Evolutionary conservation across 495 filamentous ascomycete species (phyloP), one percentile per base, ranked within the genome.

Genomic region (Barbatosphaeria neglecta): DNA sequence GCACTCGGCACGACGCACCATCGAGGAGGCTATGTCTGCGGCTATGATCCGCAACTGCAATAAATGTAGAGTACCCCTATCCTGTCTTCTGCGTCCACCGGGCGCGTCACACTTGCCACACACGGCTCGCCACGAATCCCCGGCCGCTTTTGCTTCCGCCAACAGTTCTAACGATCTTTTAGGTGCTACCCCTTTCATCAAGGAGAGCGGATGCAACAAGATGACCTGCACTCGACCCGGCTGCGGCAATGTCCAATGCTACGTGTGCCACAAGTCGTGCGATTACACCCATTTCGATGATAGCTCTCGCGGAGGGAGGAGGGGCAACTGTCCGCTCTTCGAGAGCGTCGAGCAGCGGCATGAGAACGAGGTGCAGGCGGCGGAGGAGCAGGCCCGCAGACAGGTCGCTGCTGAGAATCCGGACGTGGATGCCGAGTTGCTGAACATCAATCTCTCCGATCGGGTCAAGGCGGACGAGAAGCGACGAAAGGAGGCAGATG

Each of bases 11-110:
- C 77, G 83, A 10, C 85, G 82, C 50, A 53, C 57, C 9, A 73
- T 93, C 20, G 88, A 93, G 59, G 87, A 93, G 62, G 87, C 87
- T 3, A 88, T 87, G 82, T 86, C 82, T 2, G 72, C 74, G 28
- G 88, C 87, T 19, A 52, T 93, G 46, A 81, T 93, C 20, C 73
- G 87, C 17, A 80, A 69, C 31, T 95, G 88, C 72, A 86, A 86
- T 52, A 67, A 67, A 47, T 78, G 74, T 75, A 53, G 57, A 70
- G 45, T 7, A 27, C 22, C 25, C 22, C 43, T 37, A 8, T 4
- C 18, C 11, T 6, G 13, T 6, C 17, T 4, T 23, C 33, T 16
- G 16, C 15, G n/a, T n/a, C n/a, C n/a, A n/a, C n/a, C n/a, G n/a
- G n/a, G n/a, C n/a, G n/a, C n/a, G n/a, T n/a, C n/a, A n/a, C n/a